A percentile compares a stretch with the other conserved stretches of the same genome.
phyloP scores from a whole-genome alignment of 345 rosid genomes.

The Excoecaria agallocha region DNA sequence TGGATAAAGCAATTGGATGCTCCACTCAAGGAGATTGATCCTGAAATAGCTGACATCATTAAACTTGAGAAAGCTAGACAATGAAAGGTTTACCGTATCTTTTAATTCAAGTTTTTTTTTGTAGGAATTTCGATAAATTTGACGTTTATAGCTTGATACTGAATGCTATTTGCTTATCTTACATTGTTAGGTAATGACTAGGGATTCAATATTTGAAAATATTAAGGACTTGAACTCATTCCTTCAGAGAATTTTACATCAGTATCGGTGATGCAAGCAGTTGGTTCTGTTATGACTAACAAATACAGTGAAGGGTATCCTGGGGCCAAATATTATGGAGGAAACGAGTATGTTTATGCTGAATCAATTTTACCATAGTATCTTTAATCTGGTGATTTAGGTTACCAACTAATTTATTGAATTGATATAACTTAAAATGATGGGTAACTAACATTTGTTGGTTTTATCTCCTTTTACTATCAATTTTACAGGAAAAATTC shows the following conservation, averaged over 20 bases:
- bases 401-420: no score
- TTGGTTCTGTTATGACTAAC: no score
- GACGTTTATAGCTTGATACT: not conserved
- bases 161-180: not conserved
- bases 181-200: not conserved
- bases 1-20: conserved; percentile 86
- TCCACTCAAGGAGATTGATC: conserved; percentile 76
- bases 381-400: no score
- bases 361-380: no score
- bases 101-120: not conserved
- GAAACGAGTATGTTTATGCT: no score
- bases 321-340: no score
- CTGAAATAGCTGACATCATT: no score
- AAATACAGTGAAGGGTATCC: no score
- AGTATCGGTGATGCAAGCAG: no score
- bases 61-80: no score
- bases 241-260: no score
- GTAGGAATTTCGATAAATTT: not conserved
- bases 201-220: conserved; percentile 5
- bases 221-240: conserved; percentile 86
- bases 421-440: no score
- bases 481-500: not conserved
- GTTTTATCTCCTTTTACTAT: not conserved
- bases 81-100: conserved; percentile 94
- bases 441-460: conserved; percentile 1